phyloP scores from a whole-genome alignment of 176 grass and related monocot genomes.

The Pharus latifolius region DNA sequence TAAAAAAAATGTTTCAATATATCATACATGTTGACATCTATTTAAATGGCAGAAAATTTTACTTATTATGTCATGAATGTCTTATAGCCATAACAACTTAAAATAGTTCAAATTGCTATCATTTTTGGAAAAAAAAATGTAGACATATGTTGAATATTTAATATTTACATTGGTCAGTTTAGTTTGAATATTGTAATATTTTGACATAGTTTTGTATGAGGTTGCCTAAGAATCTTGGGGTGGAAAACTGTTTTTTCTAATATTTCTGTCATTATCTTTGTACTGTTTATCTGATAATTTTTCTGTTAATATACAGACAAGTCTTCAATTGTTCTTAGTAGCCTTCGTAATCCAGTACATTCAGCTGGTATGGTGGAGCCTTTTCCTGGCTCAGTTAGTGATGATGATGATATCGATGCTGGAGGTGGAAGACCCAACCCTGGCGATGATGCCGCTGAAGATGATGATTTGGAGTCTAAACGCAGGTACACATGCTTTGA shows the following conservation, averaged over 20 bases:
- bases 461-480: slow-evolving; percentile 86
- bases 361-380: slow-evolving; percentile 39
- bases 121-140: neutral
- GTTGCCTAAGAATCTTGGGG: neutral
- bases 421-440: slow-evolving; percentile 61
- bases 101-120: neutral
- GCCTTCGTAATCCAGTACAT: slow-evolving; percentile 40
- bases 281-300: neutral
- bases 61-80: neutral
- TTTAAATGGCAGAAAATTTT: neutral
- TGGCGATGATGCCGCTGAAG: slow-evolving; percentile 59
- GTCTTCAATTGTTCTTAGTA: slow-evolving; percentile 27
- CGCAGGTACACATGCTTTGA: slow-evolving; percentile 58
- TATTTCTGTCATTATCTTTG: neutral
- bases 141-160: no score
- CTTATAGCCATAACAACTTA: neutral
- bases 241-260: neutral
- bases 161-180: neutral
- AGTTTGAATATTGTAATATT: no score
- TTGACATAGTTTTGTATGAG: no score
- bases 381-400: slow-evolving; percentile 43
- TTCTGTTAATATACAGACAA: slow-evolving; percentile 55
- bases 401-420: slow-evolving; percentile 69
- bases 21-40: no score
- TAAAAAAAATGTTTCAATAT: no score